These are phyloP conservation scores for Kurtzmaniella quercitrusa DNA, from an alignment of 1,139 yeast species.

Conservation along the genomic window DNA sequence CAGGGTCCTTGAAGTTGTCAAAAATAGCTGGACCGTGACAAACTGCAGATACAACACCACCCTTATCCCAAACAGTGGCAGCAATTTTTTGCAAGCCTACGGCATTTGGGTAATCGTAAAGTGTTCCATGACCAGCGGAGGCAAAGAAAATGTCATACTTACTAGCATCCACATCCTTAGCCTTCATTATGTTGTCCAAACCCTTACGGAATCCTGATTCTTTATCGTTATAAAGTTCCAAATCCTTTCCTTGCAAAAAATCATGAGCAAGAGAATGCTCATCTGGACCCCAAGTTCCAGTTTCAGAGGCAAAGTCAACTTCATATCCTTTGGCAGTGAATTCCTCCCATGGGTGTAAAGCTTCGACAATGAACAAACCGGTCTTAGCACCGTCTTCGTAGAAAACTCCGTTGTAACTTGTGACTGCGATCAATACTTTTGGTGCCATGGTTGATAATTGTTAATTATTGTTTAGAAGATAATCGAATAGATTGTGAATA, in stretches of 20 bases:
- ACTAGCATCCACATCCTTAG: conserved; percentile 40
- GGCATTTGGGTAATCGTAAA: conserved; percentile 54
- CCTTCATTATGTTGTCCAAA: conserved; percentile 32
- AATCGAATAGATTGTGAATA: neutral
- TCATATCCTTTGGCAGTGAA: conserved; percentile 46
- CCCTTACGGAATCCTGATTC: conserved; percentile 34
- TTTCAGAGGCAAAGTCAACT: conserved; percentile 54
- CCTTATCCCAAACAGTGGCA: conserved; percentile 39
- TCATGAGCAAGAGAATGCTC: conserved; percentile 43
- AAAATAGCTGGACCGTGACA: conserved; percentile 66
- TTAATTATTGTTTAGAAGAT: too few relatives aligned
- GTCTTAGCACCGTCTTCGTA: conserved; percentile 53
- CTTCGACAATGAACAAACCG: conserved; percentile 55
- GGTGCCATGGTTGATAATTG: neutral
- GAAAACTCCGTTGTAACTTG: conserved; percentile 47
- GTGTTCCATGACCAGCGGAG: conserved; percentile 64
- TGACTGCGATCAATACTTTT: conserved; percentile 45
- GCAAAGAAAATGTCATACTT: conserved; percentile 54
- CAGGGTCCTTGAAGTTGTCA: conserved; percentile 36
- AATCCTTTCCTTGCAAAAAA: conserved; percentile 43
- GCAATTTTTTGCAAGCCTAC: conserved; percentile 42
- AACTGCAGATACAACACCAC: conserved; percentile 58
- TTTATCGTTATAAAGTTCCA: conserved; percentile 30
- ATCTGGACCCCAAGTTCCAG: conserved; percentile 52
- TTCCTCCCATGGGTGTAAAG: conserved; percentile 50